A percentile compares a stretch with the other conserved stretches of the same genome.
These are phyloP conservation scores for Magnusiomyces clavatus DNA, from an alignment of 1,139 yeast genomes.

Conservation along the genomic window DNA sequence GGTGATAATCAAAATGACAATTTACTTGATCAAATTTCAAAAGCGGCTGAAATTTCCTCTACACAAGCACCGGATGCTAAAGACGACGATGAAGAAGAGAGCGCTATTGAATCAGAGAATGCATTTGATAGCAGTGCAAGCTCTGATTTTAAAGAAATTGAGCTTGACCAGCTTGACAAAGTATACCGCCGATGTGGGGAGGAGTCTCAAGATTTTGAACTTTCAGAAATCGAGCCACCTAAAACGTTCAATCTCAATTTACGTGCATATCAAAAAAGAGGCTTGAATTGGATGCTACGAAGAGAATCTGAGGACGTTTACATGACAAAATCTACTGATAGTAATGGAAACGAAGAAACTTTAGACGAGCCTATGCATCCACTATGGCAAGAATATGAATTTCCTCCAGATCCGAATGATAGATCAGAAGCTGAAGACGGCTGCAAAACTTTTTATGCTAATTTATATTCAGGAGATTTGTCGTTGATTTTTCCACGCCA, in stretches of 20 bases:
- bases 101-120: background rate
- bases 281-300: conserved; percentile 73
- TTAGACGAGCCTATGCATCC: conserved; percentile 56
- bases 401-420: conserved; percentile 48
- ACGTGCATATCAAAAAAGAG: conserved; percentile 70
- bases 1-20: background rate
- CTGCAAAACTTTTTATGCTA: conserved; percentile 52
- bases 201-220: conserved; percentile 30
- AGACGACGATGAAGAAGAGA: background rate
- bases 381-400: conserved; percentile 69
- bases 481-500: conserved; percentile 54
- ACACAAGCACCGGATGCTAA: background rate
- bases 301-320: conserved; percentile 49
- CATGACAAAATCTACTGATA: conserved; percentile 28
- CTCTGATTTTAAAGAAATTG: conserved; percentile 28
- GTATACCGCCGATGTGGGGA: conserved; percentile 58
- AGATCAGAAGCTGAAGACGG: background rate
- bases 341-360: conserved; percentile 29
- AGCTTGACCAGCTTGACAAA: conserved; percentile 63
- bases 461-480: conserved; percentile 76
- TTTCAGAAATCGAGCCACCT: conserved; percentile 65
- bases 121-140: background rate
- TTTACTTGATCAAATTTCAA: conserved; percentile 3
- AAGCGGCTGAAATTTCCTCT: background rate
- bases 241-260: conserved; percentile 49